Evolutionary conservation across 2,329 filamentous ascomycete species (phyloP), one percentile per base, ranked within the genome.

Genomic region (Lasiodiplodia sp.): DNA sequence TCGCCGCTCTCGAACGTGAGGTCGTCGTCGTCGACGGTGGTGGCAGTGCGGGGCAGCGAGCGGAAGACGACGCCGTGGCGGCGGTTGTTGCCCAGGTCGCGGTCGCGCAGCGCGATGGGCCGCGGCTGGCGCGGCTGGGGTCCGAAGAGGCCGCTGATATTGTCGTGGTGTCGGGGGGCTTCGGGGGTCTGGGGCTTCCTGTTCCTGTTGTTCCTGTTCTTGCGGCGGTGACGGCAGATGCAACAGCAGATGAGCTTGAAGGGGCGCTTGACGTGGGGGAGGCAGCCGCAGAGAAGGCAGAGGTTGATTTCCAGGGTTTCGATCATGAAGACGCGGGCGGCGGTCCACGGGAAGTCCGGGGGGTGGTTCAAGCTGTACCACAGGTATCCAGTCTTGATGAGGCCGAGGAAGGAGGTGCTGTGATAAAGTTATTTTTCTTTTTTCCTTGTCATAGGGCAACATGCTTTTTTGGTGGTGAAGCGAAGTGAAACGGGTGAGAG

Each of bases 211-310:
- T 28, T 28, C 28, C 28, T 28, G 28, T 1, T 6, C 28, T 28
- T 28, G 23, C 28, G 56, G 14, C n/a, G 21, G 38, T 8, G 23
- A 8, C 18, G 11, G 31, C n/a, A 25, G 34, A 91, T 87, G 68
- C 94, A 88, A 25, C 44, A 47, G 44, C 44, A 21, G 18, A 75
- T 31, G 11, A 55, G 63, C 52, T 72, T 71, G 68, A 78, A 65
- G 10, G 77, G 70, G 4, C 76, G 77, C 64, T 77, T 78, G 70
- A 73, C 74, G 37, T 73, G 73, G 0, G 75, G 75, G 1, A 77
- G 72, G 40, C 74, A 78, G 52, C 74, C 76, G 53, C 75, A 77
- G 8, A 72, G 70, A 4, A 79, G 75, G 25, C 74, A 75, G 5
- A 76, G 51, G 44, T 73, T 71, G 51, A 69, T 70, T 64, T 79